phyloP scores from a whole-genome alignment of 2,329 filamentous ascomycete genomes.

The Paracorniculantispora psalliotae region DNA sequence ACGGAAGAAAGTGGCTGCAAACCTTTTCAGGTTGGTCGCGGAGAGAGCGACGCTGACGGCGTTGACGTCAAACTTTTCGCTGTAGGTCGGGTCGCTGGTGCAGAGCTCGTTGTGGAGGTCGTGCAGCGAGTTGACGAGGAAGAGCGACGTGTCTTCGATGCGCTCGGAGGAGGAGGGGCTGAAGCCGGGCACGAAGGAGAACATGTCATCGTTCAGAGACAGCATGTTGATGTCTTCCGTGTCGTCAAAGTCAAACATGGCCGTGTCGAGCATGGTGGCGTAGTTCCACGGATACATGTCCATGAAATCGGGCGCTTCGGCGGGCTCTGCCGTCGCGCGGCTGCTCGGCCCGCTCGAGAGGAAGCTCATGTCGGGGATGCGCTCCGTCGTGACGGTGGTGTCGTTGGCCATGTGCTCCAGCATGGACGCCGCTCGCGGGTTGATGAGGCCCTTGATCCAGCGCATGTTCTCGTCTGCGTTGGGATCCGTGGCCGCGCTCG shows the following conservation, averaged over 20 bases:
- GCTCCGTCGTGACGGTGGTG: neutral
- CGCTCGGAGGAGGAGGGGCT: neutral
- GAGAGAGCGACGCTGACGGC: constrained; percentile 19
- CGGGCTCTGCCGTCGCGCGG: neutral
- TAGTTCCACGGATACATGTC: constrained; percentile 17
- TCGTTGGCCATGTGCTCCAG: constrained; percentile 18
- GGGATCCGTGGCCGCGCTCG: neutral
- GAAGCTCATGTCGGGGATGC: constrained; percentile 12
- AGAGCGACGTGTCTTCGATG: neutral
- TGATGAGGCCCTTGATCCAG: constrained; percentile 23
- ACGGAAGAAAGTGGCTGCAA: constrained; percentile 22
- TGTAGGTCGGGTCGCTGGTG: constrained; percentile 16
- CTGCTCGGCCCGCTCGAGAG: neutral
- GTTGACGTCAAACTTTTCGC: constrained; percentile 12
- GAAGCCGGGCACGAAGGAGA: neutral
- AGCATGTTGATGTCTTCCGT: constrained; percentile 5
- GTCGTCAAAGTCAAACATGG: constrained; percentile 4
- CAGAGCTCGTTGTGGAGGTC: constrained; percentile 15
- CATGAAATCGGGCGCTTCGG: neutral
- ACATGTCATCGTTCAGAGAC: constrained; percentile 11
- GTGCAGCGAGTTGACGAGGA: constrained; percentile 14
- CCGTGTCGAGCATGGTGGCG: constrained; percentile 11
- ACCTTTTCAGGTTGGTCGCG: constrained; percentile 17
- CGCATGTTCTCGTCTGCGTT: constrained; percentile 13
- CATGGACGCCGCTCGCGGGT: constrained; percentile 23